Conservation (phyloP, 2,329 filamentous ascomycete species). For the Rhynchosporium agropyri region DNA sequence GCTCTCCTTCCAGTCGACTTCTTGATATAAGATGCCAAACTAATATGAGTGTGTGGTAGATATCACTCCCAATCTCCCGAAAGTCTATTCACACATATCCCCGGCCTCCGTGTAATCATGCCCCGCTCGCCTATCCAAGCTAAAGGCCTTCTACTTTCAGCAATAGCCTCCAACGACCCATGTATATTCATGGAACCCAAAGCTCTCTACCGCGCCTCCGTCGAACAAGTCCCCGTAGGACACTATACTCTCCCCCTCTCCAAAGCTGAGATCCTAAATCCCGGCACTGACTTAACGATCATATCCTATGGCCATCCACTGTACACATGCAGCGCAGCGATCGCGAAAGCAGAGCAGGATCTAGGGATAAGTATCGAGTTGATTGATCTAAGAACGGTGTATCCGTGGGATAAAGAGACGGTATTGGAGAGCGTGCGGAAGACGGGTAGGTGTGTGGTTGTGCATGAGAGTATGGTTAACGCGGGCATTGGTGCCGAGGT, state of each 20-base stretch:
- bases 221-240: conserved; percentile 72
- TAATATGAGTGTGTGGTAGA: conserved; percentile 38
- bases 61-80: conserved; percentile 77
- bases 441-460: conserved; percentile 69
- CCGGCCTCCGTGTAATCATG: conserved; percentile 69
- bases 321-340: conserved; percentile 68
- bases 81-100: conserved; percentile 70
- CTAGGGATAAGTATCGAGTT: conserved; percentile 68
- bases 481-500: conserved; percentile 74
- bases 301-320: conserved; percentile 72
- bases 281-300: conserved; percentile 67
- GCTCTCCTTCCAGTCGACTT: conserved; percentile 25
- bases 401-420: conserved; percentile 71
- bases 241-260: conserved; percentile 68
- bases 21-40: neutral
- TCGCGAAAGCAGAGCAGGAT: conserved; percentile 67
- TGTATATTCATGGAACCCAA: conserved; percentile 79
- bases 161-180: conserved; percentile 67
- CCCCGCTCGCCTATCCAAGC: conserved; percentile 71
- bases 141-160: conserved; percentile 67
- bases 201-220: conserved; percentile 70
- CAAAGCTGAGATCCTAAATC: conserved; percentile 68
- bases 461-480: conserved; percentile 77
- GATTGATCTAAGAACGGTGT: conserved; percentile 71
- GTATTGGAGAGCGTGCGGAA: conserved; percentile 69